These are phyloP conservation scores for Pleurotus salmoneostramineus DNA, from an alignment of 768 basidiomycete species.

Conservation along the genomic window DNA sequence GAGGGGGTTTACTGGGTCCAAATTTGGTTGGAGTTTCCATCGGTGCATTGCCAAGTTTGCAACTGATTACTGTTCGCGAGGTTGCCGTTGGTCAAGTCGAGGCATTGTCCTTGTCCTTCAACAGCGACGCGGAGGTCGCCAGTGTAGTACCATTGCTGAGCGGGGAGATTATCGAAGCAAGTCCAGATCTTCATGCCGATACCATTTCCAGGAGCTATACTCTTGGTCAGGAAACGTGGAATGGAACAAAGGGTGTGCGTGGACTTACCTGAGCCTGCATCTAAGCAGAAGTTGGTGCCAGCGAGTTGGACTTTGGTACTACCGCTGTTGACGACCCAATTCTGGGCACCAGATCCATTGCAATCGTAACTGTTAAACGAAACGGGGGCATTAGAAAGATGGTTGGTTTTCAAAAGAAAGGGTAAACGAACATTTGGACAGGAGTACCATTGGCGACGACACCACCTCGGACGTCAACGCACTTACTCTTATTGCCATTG, in stretches of 20 bases:
- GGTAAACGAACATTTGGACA: no score
- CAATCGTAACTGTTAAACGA: not conserved
- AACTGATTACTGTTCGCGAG: not conserved
- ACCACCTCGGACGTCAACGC: no score
- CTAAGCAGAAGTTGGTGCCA: not conserved
- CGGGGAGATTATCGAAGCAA: not conserved
- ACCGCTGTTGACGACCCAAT: not conserved
- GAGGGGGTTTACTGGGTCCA: not conserved
- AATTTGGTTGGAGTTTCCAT: not conserved
- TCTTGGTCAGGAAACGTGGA: no score
- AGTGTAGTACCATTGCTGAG: not conserved
- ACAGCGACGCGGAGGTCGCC: not conserved
- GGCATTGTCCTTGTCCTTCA: not conserved
- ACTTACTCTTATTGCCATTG: no score
- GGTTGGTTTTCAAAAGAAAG: no score
- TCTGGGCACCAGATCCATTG: not conserved
- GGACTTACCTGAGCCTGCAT: not conserved
- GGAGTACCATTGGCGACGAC: no score
- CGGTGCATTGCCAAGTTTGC: not conserved
- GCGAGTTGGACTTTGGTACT: not conserved
- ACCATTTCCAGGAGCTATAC: not conserved
- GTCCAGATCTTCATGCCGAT: not conserved
- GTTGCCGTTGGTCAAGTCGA: not conserved
- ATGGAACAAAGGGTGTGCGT: no score
- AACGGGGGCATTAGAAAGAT: not conserved